Percentiles rank a stretch among this genome's conserved stretches.
Evolutionary conservation across 306 rosid species (phyloP).

Genomic region (Glycine tomentella): DNA sequence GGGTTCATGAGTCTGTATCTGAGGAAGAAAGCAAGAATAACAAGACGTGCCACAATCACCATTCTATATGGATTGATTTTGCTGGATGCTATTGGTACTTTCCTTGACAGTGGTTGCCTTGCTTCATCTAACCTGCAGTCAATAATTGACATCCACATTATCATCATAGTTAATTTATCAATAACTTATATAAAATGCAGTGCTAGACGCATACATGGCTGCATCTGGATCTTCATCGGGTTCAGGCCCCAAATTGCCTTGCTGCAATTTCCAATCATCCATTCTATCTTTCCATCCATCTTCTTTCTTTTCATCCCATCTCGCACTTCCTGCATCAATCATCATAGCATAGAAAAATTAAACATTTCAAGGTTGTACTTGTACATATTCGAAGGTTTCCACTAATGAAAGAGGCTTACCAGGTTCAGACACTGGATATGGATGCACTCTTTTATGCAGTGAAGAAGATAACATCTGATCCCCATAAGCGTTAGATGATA

Average conservation of each 20-base stretch:
- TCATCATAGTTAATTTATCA: not conserved
- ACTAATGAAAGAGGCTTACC: slow-evolving; percentile 50
- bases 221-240: slow-evolving; percentile 74
- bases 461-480: slow-evolving; percentile 73
- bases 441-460: slow-evolving; percentile 85
- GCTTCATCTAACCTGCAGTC: slow-evolving; percentile 82
- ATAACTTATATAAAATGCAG: slow-evolving; percentile 12
- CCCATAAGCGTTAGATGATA: slow-evolving; percentile 74
- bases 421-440: slow-evolving; percentile 75
- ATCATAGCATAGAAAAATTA: not conserved
- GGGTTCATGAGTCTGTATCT: slow-evolving; percentile 83
- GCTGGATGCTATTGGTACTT: slow-evolving; percentile 93
- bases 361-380: not conserved
- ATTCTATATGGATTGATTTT: slow-evolving; percentile 96
- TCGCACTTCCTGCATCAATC: slow-evolving; percentile 67
- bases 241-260: slow-evolving; percentile 90
- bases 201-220: slow-evolving; percentile 57
- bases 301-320: slow-evolving; percentile 87
- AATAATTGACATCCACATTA: slow-evolving; percentile 44
- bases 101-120: slow-evolving; percentile 93
- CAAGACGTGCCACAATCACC: slow-evolving; percentile 88
- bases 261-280: slow-evolving; percentile 98
- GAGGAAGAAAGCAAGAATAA: slow-evolving; percentile 73
- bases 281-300: slow-evolving; percentile 70
- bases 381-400: not conserved